phyloP scores from a whole-genome alignment of 2,329 filamentous ascomycete genomes.

The Coniella vitis region DNA sequence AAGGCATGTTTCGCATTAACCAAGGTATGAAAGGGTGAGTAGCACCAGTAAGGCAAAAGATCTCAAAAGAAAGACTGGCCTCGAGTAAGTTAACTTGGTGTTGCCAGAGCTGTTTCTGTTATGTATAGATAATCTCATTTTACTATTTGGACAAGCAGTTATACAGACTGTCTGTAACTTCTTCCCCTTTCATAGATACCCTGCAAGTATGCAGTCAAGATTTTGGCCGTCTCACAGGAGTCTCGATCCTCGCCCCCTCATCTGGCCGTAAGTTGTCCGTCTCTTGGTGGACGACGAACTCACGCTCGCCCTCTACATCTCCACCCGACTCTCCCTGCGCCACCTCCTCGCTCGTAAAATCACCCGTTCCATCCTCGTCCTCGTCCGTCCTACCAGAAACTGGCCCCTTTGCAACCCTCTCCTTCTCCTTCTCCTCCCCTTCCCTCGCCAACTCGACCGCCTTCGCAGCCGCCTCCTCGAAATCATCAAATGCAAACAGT shows the following conservation, averaged over 20 bases:
- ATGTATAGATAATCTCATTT: no score
- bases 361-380: background rate
- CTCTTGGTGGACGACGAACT: background rate
- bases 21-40: conserved; percentile 7
- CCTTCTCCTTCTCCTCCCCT: background rate
- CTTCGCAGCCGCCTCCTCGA: conserved; percentile 64
- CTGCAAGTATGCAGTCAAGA: no score
- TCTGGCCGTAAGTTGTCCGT: background rate
- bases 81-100: no score
- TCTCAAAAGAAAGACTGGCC: no score
- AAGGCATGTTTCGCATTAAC: conserved; percentile 14
- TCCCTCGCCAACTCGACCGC: conserved; percentile 41
- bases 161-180: background rate
- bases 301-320: background rate
- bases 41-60: background rate
- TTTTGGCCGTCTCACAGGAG: background rate
- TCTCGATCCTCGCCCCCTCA: background rate
- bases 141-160: no score
- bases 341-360: background rate
- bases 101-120: no score
- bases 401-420: background rate
- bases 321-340: background rate
- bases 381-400: background rate
- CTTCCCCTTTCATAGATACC: no score
- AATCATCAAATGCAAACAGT: conserved; percentile 66